These are phyloP conservation scores for Aureobasidium musti DNA, from an alignment of 2,329 filamentous ascomycete genomes.

Conservation along the genomic window DNA sequence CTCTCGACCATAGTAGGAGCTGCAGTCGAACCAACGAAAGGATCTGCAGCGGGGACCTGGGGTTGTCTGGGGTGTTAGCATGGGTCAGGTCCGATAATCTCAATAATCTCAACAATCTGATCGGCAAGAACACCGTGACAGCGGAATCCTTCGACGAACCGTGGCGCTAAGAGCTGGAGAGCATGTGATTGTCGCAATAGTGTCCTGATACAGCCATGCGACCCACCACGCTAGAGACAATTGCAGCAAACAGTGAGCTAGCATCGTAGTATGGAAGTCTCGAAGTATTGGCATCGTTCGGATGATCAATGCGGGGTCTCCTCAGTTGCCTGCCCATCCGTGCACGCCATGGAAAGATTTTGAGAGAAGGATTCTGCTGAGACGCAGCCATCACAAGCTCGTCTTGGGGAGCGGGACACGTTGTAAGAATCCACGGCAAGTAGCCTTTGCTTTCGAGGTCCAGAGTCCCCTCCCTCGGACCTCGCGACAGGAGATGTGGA, in stretches of 20 bases:
- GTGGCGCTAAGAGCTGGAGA: conserved; percentile 11
- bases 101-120: conserved; percentile 9
- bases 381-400: conserved; percentile 16
- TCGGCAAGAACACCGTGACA: conserved; percentile 3
- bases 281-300: conserved; percentile 19
- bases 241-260: background rate
- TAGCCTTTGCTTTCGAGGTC: conserved; percentile 16
- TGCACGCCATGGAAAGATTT: conserved; percentile 12
- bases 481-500: conserved; percentile 23
- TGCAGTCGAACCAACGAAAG: background rate
- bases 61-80: background rate
- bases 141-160: background rate
- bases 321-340: conserved; percentile 1
- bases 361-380: conserved; percentile 23
- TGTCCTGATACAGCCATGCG: background rate
- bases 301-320: conserved; percentile 18
- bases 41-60: background rate
- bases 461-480: conserved; percentile 21
- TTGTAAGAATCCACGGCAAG: conserved; percentile 1
- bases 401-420: background rate
- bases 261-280: conserved; percentile 14
- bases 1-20: background rate
- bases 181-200: conserved; percentile 14
- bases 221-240: background rate
- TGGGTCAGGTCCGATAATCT: background rate